A percentile compares a stretch with the other conserved stretches of the same genome.
These are phyloP conservation scores for Hyphopichia wangnamkhiaoensis DNA, from an alignment of 1,139 yeast genomes.

Conservation along the genomic window DNA sequence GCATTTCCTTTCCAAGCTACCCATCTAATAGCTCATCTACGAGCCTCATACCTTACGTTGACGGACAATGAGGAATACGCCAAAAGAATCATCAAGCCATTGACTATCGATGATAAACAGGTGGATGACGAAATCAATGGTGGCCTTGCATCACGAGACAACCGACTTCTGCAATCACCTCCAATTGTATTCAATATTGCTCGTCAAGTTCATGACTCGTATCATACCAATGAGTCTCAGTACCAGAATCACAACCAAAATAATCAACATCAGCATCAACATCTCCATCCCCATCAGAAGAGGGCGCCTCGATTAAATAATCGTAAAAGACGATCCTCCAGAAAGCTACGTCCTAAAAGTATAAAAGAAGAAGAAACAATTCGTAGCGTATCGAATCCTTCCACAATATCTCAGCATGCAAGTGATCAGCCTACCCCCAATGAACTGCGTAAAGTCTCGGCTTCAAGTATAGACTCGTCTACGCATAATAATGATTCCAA, in stretches of 20 bases:
- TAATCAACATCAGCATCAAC: not conserved
- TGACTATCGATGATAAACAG: constrained; percentile 5
- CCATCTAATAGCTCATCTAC: constrained; percentile 31
- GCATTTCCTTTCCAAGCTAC: constrained; percentile 38
- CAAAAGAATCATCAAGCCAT: constrained; percentile 24
- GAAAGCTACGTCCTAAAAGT: constrained; percentile 1
- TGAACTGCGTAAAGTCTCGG: constrained; percentile 1
- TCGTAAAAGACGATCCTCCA: not conserved
- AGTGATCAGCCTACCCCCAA: constrained; percentile 1
- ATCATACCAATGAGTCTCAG: not conserved
- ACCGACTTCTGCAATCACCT: constrained; percentile 23
- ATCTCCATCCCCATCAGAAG: not conserved
- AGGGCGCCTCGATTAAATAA: not conserved
- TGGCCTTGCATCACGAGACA: not conserved
- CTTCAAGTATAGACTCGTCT: not conserved
- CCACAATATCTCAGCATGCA: not conserved
- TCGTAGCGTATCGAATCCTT: not conserved
- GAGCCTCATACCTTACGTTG: constrained; percentile 30
- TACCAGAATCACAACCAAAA: not conserved
- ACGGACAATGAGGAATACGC: constrained; percentile 29
- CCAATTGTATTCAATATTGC: constrained; percentile 35
- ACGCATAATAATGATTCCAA: not conserved
- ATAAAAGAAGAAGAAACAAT: constrained; percentile 5
- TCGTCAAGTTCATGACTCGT: constrained; percentile 18
- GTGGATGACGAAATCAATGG: constrained; percentile 1